Percentiles rank a stretch among this genome's conserved stretches.
phyloP scores from a whole-genome alignment of 1,284 basidiomycete species.

The Jaminaea rosea region DNA sequence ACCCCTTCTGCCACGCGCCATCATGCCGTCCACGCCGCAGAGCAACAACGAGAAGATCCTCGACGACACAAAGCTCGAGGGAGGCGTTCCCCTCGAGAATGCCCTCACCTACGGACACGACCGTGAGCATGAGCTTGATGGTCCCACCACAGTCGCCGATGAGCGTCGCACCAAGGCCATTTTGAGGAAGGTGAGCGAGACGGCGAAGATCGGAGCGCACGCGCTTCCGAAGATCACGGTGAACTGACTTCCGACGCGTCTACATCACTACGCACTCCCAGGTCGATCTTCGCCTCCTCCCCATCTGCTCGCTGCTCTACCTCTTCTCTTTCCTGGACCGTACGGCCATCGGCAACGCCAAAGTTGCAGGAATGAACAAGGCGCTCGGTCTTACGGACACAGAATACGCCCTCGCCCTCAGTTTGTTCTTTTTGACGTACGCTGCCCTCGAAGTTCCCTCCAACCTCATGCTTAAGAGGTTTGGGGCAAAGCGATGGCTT shows the following conservation, averaged over 20 bases:
- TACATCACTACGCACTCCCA: too few species aligned
- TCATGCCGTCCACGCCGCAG: background rate
- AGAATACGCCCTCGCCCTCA: slow-evolving; percentile 52
- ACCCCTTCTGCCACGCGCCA: background rate
- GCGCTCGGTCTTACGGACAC: slow-evolving; percentile 28
- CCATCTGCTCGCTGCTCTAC: slow-evolving; percentile 54
- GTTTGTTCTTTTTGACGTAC: slow-evolving; percentile 54
- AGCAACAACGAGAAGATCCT: background rate
- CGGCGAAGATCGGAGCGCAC: too few species aligned
- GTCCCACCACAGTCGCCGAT: background rate
- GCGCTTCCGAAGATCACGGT: too few species aligned
- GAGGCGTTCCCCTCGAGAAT: background rate
- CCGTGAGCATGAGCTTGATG: background rate
- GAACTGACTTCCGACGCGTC: too few species aligned
- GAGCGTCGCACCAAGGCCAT: background rate
- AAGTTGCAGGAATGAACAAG: slow-evolving; percentile 50
- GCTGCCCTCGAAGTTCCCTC: slow-evolving; percentile 62
- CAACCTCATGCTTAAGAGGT: slow-evolving; percentile 55
- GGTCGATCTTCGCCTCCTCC: slow-evolving; percentile 5
- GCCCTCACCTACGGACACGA: background rate
- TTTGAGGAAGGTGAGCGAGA: too few species aligned
- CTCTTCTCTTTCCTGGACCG: slow-evolving; percentile 66
- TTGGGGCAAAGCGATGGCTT: slow-evolving; percentile 48
- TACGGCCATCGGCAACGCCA: slow-evolving; percentile 70
- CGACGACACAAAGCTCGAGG: background rate